Base-by-base conservation (phyloP, 2,329 filamentous ascomycete species). In the Cercospora citrullina region DNA sequence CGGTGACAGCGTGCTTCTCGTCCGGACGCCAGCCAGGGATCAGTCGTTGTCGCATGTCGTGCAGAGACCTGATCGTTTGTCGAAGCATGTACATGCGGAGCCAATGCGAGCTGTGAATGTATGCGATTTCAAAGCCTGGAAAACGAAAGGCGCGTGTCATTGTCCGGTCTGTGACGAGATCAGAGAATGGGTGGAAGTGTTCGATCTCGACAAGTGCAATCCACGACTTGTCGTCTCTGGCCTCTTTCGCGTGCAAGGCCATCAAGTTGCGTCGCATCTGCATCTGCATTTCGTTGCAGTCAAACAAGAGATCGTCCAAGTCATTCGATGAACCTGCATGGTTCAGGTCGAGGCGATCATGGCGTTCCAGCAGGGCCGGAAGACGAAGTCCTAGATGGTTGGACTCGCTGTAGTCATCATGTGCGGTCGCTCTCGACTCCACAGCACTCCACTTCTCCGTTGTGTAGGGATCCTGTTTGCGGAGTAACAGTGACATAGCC, bases 101-200 rank as follows among this genome's bases (percentile, higher is more conserved):
- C 75, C 75, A 77, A 65, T 76, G 75, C 36, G 73, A 68, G 23
- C 66, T 70, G 42, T 72, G 67, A 8, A 77, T 58, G 48, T 76
- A 77, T 4, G 68, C 73, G 6, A 65, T 67, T 5, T 71, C 61
- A 55, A 77, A 77, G 42, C 62, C 68, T 3, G 67, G 61, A 57
- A 77, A 77, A 7, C 64, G 59, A 64, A 71, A 74, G 7, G 72
- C 75, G 8, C 72, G 66, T 1, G 66, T 60, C 53, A 77, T 72
- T 8, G 74, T 75, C 28, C 71, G 71, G 62, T 77, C 73, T 28
- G 58, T n/a, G 39, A 72, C 70, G 3, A 72, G 58, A 16, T 53
- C 51, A 21, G 69, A 59, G 60, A 74, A 75, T 0, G 69, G 68
- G 1, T 66, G 48, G 66, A 77, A 76, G 16, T 71, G 64, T 39